phyloP scores from a whole-genome alignment of 1,139 yeast species.

The Spencermartinsiella ligniputridi region DNA sequence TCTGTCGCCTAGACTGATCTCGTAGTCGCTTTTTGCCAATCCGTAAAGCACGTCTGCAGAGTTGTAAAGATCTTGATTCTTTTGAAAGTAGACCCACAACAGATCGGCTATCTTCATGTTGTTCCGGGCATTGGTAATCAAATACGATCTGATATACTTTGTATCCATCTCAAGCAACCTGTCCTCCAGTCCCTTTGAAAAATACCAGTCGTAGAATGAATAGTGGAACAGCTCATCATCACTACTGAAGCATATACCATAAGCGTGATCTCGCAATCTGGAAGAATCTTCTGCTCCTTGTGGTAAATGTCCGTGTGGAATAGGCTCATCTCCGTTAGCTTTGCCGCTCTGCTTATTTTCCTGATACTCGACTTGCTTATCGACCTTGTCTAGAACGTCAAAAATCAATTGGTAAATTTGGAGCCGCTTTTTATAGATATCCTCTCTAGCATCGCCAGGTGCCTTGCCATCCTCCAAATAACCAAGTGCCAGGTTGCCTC shows the following conservation, averaged over 20 bases:
- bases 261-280: constrained; percentile 65
- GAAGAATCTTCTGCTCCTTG: constrained; percentile 21
- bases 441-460: constrained; percentile 45
- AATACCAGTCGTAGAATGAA: constrained; percentile 90
- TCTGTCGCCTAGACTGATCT: constrained; percentile 63
- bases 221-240: constrained; percentile 83
- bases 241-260: constrained; percentile 67
- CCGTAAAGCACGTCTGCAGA: constrained; percentile 81
- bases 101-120: constrained; percentile 74
- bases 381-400: constrained; percentile 66
- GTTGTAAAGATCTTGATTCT: constrained; percentile 68
- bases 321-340: constrained; percentile 19
- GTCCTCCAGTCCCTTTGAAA: constrained; percentile 70
- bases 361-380: constrained; percentile 52
- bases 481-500: constrained; percentile 52
- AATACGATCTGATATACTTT: constrained; percentile 70
- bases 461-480: constrained; percentile 49
- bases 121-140: constrained; percentile 65
- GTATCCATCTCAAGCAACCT: constrained; percentile 76
- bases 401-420: constrained; percentile 71
- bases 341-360: constrained; percentile 30
- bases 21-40: constrained; percentile 71
- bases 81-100: constrained; percentile 86
- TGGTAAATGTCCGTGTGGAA: background rate
- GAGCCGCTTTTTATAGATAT: constrained; percentile 44